Percentiles rank a stretch among this genome's conserved stretches.
These are phyloP conservation scores for Athelia psychrophila DNA, from an alignment of 1,284 basidiomycete genomes.

Conservation along the genomic window DNA sequence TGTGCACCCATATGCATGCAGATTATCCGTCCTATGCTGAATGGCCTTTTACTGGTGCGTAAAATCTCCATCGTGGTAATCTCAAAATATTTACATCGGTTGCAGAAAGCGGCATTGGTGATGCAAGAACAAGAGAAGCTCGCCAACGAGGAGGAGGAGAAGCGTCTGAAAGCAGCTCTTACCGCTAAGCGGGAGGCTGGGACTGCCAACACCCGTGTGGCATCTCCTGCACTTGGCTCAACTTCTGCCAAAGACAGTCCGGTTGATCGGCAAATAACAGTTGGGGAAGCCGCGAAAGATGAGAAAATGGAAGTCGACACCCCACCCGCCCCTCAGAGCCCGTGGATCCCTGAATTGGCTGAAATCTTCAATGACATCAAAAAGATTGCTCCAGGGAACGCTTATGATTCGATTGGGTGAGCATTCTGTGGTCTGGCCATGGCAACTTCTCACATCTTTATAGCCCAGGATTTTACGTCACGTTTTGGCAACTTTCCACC, in stretches of 20 bases:
- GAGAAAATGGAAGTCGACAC: slow-evolving; percentile 49
- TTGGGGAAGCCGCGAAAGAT: slow-evolving; percentile 42
- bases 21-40: slow-evolving; percentile 81
- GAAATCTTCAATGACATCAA: slow-evolving; percentile 69
- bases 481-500: slow-evolving; percentile 93
- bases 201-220: slow-evolving; percentile 48
- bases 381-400: slow-evolving; percentile 62
- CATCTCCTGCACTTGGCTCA: slow-evolving; percentile 50
- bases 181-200: slow-evolving; percentile 74
- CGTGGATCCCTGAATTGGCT: slow-evolving; percentile 74
- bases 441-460: slow-evolving; percentile 6
- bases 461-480: slow-evolving; percentile 87
- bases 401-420: slow-evolving; percentile 70
- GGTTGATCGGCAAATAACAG: slow-evolving; percentile 28
- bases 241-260: slow-evolving; percentile 29
- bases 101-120: slow-evolving; percentile 52
- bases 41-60: slow-evolving; percentile 59
- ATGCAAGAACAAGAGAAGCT: slow-evolving; percentile 63
- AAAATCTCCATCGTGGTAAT: slow-evolving; percentile 2
- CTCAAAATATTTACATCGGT: slow-evolving; percentile 10
- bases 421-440: slow-evolving; percentile 17
- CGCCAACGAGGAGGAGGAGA: slow-evolving; percentile 71
- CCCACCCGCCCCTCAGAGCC: slow-evolving; percentile 42
- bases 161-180: slow-evolving; percentile 70
- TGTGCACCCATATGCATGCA: slow-evolving; percentile 88